Conservation (phyloP, 1,139 yeast species). For the Candida frijolesensis region DNA sequence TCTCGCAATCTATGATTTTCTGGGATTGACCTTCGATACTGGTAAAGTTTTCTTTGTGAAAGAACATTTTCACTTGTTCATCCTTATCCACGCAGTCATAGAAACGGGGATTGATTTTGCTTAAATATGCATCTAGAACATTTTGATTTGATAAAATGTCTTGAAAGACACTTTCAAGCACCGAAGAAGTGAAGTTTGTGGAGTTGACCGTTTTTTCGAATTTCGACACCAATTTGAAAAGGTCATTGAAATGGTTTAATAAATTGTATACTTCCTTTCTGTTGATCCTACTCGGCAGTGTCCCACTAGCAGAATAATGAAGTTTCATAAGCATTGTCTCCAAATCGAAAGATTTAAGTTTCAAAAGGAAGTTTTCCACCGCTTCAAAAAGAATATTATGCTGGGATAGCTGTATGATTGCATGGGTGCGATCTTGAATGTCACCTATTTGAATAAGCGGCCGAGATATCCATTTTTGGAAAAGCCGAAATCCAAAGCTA, state of each 20-base stretch:
- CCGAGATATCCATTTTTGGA: conserved; percentile 71
- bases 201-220: conserved; percentile 26
- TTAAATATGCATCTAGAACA: conserved; percentile 37
- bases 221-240: conserved; percentile 27
- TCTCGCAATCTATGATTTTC: conserved; percentile 47
- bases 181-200: conserved; percentile 22
- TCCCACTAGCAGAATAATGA: conserved; percentile 52
- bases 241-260: conserved; percentile 51
- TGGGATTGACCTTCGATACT: conserved; percentile 40
- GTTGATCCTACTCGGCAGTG: conserved; percentile 47
- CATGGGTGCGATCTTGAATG: conserved; percentile 64
- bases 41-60: conserved; percentile 48
- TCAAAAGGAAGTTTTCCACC: conserved; percentile 44
- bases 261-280: conserved; percentile 68
- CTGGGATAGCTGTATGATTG: conserved; percentile 60
- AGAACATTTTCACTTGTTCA: conserved; percentile 54
- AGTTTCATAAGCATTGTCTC: conserved; percentile 68
- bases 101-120: conserved; percentile 56
- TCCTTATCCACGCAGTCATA: conserved; percentile 49
- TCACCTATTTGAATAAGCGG: conserved; percentile 60
- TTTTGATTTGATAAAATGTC: conserved; percentile 22
- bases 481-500: conserved; percentile 66
- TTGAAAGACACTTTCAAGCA: conserved; percentile 26
- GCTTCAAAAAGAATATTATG: conserved; percentile 54
- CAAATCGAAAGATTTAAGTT: conserved; percentile 50